Evolutionary conservation across 768 basidiomycete species (phyloP), one percentile per base, ranked within the genome.

Genomic region (Favolaschia claudopus): DNA sequence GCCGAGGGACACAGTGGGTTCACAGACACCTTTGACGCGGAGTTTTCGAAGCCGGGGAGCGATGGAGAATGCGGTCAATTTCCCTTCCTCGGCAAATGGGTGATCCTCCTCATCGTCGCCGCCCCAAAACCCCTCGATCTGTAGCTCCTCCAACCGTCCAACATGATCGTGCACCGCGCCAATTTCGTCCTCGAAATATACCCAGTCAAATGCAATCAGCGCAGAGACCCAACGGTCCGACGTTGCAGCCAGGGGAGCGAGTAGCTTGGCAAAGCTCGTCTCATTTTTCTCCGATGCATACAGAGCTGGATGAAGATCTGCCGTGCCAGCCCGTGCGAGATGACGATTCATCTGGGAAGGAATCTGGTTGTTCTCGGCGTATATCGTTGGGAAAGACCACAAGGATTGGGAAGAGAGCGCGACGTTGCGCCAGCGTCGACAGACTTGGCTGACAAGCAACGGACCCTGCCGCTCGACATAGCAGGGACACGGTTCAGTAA

Each of bases 381-480:
- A 22, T n/a, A 43, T 43, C 4, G 27, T 44, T 15, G 52, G 52
- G 14, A 27, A 43, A 4, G 52, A 15, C 52, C 52, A 53, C n/a
- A 53, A 19, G 5, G 22, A 5, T 13, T 43, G 52, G 6, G 29
- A 43, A 10, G 32, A 33, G 1, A 53, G 7, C 7, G 52, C 19
- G 22, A 53, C 32, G 17, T 44, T n/a, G 42, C 52, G 52, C 52
- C 52, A 53, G 40, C 25, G 40, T 27, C 10, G 25, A n/a, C 40
- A 44, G 12, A 53, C 40, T 25, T 44, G 52, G 31, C 52, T 42
- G 31, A 53, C 52, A 6, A 53, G 52, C 52, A 39, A 53, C 1
- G 40, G 32, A 25, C 39, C 25, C 8, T 42, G 29, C 9, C 8
- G n/a, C 9, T 33, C 19, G 22, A 37, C 13, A 15, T 13, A 6